Base-by-base conservation (phyloP, 2,329 filamentous ascomycete genomes). In the Drechslera avenae region DNA sequence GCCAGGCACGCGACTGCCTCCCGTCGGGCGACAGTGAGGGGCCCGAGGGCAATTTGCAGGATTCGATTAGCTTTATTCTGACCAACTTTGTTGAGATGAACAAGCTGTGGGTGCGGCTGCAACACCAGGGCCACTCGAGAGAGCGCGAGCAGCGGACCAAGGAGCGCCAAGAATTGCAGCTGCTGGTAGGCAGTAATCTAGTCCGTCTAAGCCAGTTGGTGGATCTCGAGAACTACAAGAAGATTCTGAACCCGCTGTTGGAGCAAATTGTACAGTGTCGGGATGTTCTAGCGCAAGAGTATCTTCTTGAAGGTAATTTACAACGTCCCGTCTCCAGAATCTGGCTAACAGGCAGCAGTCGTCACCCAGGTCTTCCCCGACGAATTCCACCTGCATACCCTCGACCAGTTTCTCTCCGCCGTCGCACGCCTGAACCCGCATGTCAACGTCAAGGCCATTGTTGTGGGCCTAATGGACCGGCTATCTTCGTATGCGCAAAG, bases 21-120 rank as follows among this genome's bases (percentile, higher is more conserved):
- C 94, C 94, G 0, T 84, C 84, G 1, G 90, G 90, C 39, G 87
- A 86, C 54, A 85, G 91, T 41, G 93, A 97, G 52, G 94, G 94
- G 0, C 91, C 93, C 2, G 92, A 97, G 73, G 94, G 94, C 42
- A 97, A 97, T 67, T 79, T 97, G 40, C 91, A 96, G 73, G 94
- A 99, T 76, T 97, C 92, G 30, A 96, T 99, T 77, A 97, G 91
- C 78, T 99, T 99, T 71, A 88, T 97, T 47, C 79, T 99, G 69
- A 99, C 94, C 54, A 99, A 99, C 68, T 99, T 99, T 70, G 94
- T 99, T 63, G 94, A 99, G 77, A 99, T 99, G 94, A 99, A 99
- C 78, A 99, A 99, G 82, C 82, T 99, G 28, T 99, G 94, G 94
- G 94, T 99, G 57, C 87, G 94, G 35, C 79, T 97, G 69, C 94